A percentile compares a stretch with the other conserved stretches of the same genome.
phyloP scores from a whole-genome alignment of 768 basidiomycete species.

The Podaxis carcinomalis region DNA sequence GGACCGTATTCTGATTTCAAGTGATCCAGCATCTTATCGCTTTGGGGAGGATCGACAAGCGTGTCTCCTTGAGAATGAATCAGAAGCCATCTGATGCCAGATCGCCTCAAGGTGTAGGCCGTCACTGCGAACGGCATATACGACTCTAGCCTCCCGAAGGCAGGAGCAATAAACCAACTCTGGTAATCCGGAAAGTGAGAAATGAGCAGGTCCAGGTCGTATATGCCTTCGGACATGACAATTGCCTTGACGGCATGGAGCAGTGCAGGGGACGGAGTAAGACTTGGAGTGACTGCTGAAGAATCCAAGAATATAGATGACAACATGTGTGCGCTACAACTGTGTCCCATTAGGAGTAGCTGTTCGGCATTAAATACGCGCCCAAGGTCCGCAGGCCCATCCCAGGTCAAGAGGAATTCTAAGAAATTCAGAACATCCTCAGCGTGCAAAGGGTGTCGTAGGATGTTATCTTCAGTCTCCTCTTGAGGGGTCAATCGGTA shows the following conservation, averaged over 20 bases:
- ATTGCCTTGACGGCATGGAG: conserved; percentile 47
- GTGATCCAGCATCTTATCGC: conserved; percentile 52
- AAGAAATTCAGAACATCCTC: conserved; percentile 62
- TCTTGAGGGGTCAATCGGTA: conserved; percentile 62
- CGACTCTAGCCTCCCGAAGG: conserved; percentile 50
- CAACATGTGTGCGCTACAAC: conserved; percentile 81
- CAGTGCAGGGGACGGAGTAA: conserved; percentile 41
- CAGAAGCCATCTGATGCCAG: conserved; percentile 57
- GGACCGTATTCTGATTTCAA: conserved; percentile 37
- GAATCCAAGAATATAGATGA: conserved; percentile 63
- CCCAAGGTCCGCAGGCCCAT: conserved; percentile 25
- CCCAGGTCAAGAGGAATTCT: conserved; percentile 48
- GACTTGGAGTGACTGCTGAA: conserved; percentile 31
- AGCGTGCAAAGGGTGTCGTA: conserved; percentile 70
- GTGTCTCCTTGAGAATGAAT: conserved; percentile 73
- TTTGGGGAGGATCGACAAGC: conserved; percentile 61
- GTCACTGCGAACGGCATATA: conserved; percentile 48
- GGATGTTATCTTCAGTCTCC: conserved; percentile 28
- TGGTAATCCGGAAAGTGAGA: conserved; percentile 62
- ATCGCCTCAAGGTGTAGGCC: conserved; percentile 32
- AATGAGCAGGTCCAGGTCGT: conserved; percentile 65
- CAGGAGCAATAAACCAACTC: conserved; percentile 60
- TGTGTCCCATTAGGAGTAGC: conserved; percentile 71
- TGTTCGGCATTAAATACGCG: conserved; percentile 31
- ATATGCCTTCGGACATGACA: conserved; percentile 73